phyloP scores from a whole-genome alignment of 345 rosid genomes.

The Ricinus communis region DNA sequence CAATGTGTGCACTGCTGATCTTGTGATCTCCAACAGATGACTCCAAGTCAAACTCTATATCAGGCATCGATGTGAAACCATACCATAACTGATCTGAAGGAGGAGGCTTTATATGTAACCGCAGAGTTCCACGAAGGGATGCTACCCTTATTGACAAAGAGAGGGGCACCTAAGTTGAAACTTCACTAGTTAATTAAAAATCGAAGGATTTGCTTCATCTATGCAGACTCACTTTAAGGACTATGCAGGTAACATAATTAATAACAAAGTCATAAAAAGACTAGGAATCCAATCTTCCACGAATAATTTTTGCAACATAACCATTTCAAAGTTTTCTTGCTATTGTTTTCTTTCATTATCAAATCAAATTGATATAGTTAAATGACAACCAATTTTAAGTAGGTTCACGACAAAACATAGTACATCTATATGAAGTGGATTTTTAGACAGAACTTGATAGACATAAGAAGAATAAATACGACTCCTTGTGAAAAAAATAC shows the following conservation, averaged over 20 bases:
- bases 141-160: constrained; percentile 76
- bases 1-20: constrained; percentile 65
- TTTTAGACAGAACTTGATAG: not conserved
- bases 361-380: not conserved
- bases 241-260: not conserved
- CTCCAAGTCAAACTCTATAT: constrained; percentile 69
- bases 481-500: not conserved
- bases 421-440: not conserved
- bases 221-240: not conserved
- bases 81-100: constrained; percentile 95
- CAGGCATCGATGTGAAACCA: constrained; percentile 90
- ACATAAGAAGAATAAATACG: not conserved
- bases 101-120: constrained; percentile 83
- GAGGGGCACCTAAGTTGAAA: constrained; percentile 69
- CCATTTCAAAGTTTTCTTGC: not conserved
- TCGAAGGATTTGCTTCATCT: not conserved
- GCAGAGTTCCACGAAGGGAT: constrained; percentile 78
- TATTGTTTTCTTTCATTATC: not conserved
- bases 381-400: not conserved
- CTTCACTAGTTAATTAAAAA: constrained; percentile 13
- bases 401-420: not conserved
- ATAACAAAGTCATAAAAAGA: not conserved
- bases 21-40: constrained; percentile 88
- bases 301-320: not conserved
- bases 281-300: not conserved